Conservation (phyloP, 768 basidiomycete genomes). For the Wakefieldia striispora region DNA sequence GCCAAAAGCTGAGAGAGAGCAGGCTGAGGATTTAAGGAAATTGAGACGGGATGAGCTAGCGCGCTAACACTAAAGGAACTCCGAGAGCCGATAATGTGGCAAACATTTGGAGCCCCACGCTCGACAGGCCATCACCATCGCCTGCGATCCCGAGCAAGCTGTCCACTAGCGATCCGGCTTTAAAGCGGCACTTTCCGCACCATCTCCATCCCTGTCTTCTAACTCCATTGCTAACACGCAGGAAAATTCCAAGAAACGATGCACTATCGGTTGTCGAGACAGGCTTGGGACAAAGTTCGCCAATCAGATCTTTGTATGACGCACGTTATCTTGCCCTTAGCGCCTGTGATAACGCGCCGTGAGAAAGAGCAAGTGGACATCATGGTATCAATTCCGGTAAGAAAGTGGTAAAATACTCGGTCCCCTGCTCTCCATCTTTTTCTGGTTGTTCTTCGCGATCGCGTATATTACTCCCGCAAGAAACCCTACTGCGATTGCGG, state of each 20-base stretch:
- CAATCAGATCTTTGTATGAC: neutral
- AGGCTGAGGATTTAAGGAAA: constrained; percentile 8
- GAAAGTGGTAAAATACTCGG: constrained; percentile 65
- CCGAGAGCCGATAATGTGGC: neutral
- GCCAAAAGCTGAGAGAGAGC: constrained; percentile 7
- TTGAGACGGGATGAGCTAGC: neutral
- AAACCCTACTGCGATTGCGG: constrained; percentile 85
- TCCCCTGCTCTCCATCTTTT: constrained; percentile 62
- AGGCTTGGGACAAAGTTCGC: no score
- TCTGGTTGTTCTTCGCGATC: constrained; percentile 92
- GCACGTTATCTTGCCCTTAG: neutral
- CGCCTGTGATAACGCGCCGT: constrained; percentile 1
- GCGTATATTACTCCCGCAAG: constrained; percentile 91
- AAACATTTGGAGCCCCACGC: neutral
- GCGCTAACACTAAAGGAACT: neutral
- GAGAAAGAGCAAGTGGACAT: neutral
- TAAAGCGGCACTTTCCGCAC: constrained; percentile 33
- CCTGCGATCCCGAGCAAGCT: constrained; percentile 5
- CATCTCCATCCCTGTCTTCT: constrained; percentile 7
- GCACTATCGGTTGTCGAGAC: no score
- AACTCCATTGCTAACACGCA: neutral
- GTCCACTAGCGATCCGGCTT: constrained; percentile 20
- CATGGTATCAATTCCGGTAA: constrained; percentile 43
- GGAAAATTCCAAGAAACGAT: neutral
- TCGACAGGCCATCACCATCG: constrained; percentile 2